These are phyloP conservation scores for Bipolaris sorokiniana DNA, from an alignment of 2,329 filamentous ascomycete genomes.

Conservation along the genomic window DNA sequence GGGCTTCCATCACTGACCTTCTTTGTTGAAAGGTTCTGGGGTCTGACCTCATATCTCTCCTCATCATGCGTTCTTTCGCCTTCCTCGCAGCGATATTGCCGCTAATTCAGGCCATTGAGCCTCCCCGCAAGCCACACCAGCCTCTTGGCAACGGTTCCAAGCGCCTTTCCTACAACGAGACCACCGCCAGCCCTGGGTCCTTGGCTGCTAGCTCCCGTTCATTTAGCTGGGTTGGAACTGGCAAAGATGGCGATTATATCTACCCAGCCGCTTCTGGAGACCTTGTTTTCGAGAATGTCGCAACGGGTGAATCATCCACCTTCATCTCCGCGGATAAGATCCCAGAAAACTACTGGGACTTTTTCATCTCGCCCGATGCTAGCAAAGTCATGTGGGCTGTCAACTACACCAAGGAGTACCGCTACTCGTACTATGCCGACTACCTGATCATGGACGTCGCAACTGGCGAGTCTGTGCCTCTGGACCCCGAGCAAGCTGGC, in stretches of 20 bases:
- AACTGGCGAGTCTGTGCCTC: slow-evolving; percentile 60
- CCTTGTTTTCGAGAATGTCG: slow-evolving; percentile 67
- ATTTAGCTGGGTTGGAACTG: slow-evolving; percentile 64
- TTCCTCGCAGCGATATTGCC: slow-evolving; percentile 36
- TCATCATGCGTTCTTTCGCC: slow-evolving; percentile 39
- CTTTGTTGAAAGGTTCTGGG: not conserved
- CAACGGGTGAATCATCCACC: slow-evolving; percentile 61
- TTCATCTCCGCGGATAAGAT: slow-evolving; percentile 66
- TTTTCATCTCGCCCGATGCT: slow-evolving; percentile 67
- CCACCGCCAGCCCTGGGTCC: slow-evolving; percentile 53
- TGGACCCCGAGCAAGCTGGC: slow-evolving; percentile 65
- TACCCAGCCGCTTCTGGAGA: slow-evolving; percentile 58
- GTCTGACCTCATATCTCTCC: not conserved
- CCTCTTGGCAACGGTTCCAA: slow-evolving; percentile 63
- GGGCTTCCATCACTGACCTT: not conserved
- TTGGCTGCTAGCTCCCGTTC: slow-evolving; percentile 54
- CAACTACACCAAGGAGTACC: slow-evolving; percentile 72
- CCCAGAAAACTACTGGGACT: slow-evolving; percentile 62
- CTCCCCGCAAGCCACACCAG: slow-evolving; percentile 61
- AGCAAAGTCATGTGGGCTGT: slow-evolving; percentile 66
- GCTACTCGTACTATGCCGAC: slow-evolving; percentile 70
- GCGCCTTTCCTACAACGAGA: slow-evolving; percentile 66
- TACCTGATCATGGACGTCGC: slow-evolving; percentile 69
- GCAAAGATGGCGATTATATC: slow-evolving; percentile 68
- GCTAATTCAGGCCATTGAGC: slow-evolving; percentile 51